Evolutionary conservation across 2,329 filamentous ascomycete genomes (phyloP), one percentile per base, ranked within the genome.

Genomic region (Apiospora marii): DNA sequence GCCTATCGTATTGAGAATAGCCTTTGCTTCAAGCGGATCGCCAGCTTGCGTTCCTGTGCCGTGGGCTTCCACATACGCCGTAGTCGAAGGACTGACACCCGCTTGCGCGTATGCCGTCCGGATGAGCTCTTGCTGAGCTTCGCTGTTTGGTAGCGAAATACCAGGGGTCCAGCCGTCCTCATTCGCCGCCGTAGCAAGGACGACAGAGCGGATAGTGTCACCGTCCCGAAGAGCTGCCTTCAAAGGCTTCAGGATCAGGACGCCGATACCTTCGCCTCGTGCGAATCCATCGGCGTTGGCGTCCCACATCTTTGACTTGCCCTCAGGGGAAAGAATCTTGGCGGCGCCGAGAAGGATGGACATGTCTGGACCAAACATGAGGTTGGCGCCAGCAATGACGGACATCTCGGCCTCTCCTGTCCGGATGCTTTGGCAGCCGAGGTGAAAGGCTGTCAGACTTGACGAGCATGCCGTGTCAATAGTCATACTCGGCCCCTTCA

Each of bases 101-200:
- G 74, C 75, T 2, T 68, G 67, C 0, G 41, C 27, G 24, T 80
- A 80, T 4, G 75, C 73, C 37, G 61, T 64, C 8, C 74, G 72
- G 41, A 78, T 76, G 4, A 80, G 76, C 1, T 70, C 72, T 2
- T 49, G 73, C 68, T 80, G 78, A 1, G 78, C 77, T 5, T 70
- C 58, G 7, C 73, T 72, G 49, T 72, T 83, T 0, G 83, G 83
- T 51, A 80, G 76, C 0, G 81, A 81, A 46, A 84, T 81, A 4
- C 82, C 82, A n/a, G 79, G 76, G 0, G 81, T 85, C 22, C 77
- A 77, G 27, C 83, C 84, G 70, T 85, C 82, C 58, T 84, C 81
- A 70, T 83, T 84, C 7, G 82, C 78, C 16, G 80, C 83, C 34
- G 80, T 81, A 1, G 77, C 79, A 5, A 78, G 76, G 7, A 85